phyloP scores from a whole-genome alignment of 495 filamentous ascomycete genomes.

The Penicillium simplicissimum region DNA sequence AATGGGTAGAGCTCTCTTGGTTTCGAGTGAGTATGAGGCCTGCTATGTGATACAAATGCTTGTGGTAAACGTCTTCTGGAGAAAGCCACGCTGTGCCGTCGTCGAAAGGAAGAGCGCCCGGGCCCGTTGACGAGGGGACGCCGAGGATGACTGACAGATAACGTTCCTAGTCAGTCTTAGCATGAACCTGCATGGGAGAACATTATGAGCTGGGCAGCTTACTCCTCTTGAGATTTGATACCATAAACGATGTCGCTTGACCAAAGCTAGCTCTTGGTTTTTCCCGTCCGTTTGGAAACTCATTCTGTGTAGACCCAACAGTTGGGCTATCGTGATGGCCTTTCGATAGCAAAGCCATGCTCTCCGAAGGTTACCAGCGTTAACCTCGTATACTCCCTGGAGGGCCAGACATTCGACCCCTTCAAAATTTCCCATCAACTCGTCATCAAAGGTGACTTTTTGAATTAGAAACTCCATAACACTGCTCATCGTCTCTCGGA shows the following conservation, averaged over 20 bases:
- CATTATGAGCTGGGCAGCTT: background rate
- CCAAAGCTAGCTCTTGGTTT: background rate
- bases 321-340: conserved; percentile 19
- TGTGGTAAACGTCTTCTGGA: conserved; percentile 9
- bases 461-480: background rate
- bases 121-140: conserved; percentile 14
- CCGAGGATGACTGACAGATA: conserved; percentile 15
- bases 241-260: conserved; percentile 10
- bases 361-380: conserved; percentile 20
- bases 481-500: background rate
- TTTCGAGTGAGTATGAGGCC: conserved; percentile 20
- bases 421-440: conserved; percentile 12
- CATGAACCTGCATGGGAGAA: background rate
- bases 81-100: conserved; percentile 6
- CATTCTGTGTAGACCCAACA: conserved; percentile 19
- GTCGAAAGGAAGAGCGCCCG: conserved; percentile 1
- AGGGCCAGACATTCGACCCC: conserved; percentile 22
- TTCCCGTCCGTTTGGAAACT: background rate
- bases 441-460: conserved; percentile 7
- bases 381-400: conserved; percentile 20
- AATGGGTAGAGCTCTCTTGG: conserved; percentile 13
- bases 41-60: conserved; percentile 14
- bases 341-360: conserved; percentile 24
- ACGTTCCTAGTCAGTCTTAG: conserved; percentile 11
- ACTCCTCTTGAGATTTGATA: conserved; percentile 19